Evolutionary conservation across 2,329 filamentous ascomycete genomes (phyloP).

Genomic region (Colletotrichum melonis): DNA sequence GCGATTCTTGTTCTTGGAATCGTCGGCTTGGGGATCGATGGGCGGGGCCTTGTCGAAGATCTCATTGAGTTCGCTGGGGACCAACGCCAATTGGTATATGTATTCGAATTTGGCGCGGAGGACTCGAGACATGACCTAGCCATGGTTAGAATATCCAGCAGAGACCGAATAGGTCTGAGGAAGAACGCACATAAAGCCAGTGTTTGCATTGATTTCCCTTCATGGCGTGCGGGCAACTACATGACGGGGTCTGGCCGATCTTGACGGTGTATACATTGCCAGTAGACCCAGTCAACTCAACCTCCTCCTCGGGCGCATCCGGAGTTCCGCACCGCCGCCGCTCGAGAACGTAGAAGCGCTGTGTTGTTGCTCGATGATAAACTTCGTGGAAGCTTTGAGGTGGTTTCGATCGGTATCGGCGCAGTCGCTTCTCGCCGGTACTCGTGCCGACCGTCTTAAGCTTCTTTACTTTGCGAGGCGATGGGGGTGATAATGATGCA

Average conservation of each 20-base stretch:
- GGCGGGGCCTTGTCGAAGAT: slow-evolving; percentile 68
- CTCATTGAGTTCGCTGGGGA: slow-evolving; percentile 67
- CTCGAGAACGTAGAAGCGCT: slow-evolving; percentile 60
- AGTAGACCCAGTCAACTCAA: slow-evolving; percentile 72
- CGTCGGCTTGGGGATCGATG: slow-evolving; percentile 50
- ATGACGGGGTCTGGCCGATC: slow-evolving; percentile 62
- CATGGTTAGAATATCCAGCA: neutral
- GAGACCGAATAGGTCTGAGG: neutral
- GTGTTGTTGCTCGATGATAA: slow-evolving; percentile 52
- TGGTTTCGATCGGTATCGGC: slow-evolving; percentile 46
- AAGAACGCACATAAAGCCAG: slow-evolving; percentile 62
- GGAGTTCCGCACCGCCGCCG: slow-evolving; percentile 49
- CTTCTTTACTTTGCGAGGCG: neutral
- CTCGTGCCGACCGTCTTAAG: neutral
- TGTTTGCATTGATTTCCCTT: slow-evolving; percentile 74
- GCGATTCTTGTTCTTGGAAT: slow-evolving; percentile 53
- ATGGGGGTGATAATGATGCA: no score
- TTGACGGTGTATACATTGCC: slow-evolving; percentile 73
- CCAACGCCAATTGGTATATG: slow-evolving; percentile 71
- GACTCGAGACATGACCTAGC: slow-evolving; percentile 66
- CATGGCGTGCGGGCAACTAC: slow-evolving; percentile 65
- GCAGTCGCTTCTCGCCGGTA: slow-evolving; percentile 48
- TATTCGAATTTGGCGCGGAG: slow-evolving; percentile 66
- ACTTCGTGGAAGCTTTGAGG: slow-evolving; percentile 49
- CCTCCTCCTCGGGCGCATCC: slow-evolving; percentile 59